Percentiles rank a stretch among this genome's conserved stretches.
These are phyloP conservation scores for Teunomyces panamensis DNA, from an alignment of 805 yeast species.

Conservation along the genomic window DNA sequence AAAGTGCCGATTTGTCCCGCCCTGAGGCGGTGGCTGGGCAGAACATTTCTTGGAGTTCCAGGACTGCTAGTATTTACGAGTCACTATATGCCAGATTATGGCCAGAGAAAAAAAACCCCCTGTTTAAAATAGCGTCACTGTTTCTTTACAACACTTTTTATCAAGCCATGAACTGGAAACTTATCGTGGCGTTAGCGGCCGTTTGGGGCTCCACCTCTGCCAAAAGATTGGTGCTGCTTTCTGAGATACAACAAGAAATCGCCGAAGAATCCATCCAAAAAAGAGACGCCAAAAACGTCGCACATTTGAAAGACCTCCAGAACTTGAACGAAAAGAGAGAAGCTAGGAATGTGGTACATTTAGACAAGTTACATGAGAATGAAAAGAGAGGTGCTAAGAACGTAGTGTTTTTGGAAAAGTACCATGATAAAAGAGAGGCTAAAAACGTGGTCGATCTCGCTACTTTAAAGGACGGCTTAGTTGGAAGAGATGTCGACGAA, in stretches of 20 bases:
- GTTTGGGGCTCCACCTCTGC: background rate
- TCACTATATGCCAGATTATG: no score
- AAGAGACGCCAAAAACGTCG: constrained; percentile 9
- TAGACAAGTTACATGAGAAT: background rate
- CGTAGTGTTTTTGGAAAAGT: background rate
- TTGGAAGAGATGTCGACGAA: background rate
- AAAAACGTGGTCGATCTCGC: constrained; percentile 7
- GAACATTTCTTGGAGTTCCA: no score
- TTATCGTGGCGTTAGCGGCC: background rate
- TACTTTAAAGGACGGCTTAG: background rate
- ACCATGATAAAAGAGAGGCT: constrained; percentile 3
- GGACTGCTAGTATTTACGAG: no score
- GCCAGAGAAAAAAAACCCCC: background rate
- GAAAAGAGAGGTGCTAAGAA: constrained; percentile 2
- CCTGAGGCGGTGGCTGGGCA: no score
- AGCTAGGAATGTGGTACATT: background rate
- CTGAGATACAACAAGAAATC: background rate
- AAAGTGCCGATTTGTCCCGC: no score
- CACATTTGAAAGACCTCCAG: background rate
- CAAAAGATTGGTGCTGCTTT: background rate
- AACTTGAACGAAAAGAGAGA: background rate
- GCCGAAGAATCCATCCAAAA: background rate
- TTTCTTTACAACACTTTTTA: no score
- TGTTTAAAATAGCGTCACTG: no score
- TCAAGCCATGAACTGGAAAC: constrained; percentile 1